These are phyloP conservation scores for Entophlyctis helioformis DNA, from an alignment of 192 early-diverging fungal species.

Conservation along the genomic window DNA sequence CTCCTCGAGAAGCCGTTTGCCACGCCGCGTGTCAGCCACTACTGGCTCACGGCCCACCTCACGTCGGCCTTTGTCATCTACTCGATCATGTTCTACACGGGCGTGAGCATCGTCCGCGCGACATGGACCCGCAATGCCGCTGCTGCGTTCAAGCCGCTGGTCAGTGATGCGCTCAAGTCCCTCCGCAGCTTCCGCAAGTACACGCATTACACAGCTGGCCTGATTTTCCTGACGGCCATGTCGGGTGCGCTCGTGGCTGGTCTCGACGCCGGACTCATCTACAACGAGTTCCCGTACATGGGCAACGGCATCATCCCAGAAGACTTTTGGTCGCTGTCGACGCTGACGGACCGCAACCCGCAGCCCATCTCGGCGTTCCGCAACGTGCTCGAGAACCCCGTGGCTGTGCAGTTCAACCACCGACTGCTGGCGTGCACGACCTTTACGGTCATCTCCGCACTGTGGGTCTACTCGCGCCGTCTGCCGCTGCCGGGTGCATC, in stretches of 20 bases:
- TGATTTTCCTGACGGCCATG: constrained; percentile 77
- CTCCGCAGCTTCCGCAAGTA: constrained; percentile 23
- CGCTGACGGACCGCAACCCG: constrained; percentile 30
- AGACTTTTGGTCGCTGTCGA: constrained; percentile 38
- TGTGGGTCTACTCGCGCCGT: constrained; percentile 64
- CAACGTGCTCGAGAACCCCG: constrained; percentile 88
- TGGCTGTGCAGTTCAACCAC: constrained; percentile 92
- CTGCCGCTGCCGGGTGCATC: constrained; percentile 58
- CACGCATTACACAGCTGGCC: constrained; percentile 46
- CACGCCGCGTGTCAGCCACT: constrained; percentile 88
- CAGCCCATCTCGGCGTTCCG: constrained; percentile 57
- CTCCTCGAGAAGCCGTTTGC: constrained; percentile 63
- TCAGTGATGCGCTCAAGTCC: too few relatives aligned
- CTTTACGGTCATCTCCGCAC: constrained; percentile 48
- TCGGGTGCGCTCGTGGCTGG: constrained; percentile 92
- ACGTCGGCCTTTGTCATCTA: constrained; percentile 83
- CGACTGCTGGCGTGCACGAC: constrained; percentile 79
- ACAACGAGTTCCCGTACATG: constrained; percentile 97
- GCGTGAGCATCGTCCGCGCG: constrained; percentile 59
- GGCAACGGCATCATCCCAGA: constrained; percentile 69
- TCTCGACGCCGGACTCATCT: constrained; percentile 90
- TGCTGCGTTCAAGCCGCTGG: too few relatives aligned
- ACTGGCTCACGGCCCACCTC: constrained; percentile 84
- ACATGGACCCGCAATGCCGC: too few relatives aligned
- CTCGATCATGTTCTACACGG: constrained; percentile 63